phyloP scores from a whole-genome alignment of 768 basidiomycete genomes.

The Suillus placidus region DNA sequence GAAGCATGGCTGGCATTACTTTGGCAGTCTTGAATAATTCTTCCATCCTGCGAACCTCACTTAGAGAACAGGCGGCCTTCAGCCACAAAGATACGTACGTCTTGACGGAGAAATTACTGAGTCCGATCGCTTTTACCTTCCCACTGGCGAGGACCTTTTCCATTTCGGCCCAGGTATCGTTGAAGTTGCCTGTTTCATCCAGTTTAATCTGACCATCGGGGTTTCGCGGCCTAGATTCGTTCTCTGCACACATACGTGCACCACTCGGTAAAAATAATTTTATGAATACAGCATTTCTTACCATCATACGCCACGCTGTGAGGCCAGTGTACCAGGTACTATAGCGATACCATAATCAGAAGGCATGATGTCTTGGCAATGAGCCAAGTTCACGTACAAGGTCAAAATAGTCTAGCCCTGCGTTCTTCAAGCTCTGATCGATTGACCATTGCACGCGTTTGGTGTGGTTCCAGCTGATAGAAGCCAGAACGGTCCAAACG shows the following conservation, averaged over 20 bases:
- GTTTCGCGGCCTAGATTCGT: constrained; percentile 19
- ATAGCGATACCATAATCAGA: constrained; percentile 28
- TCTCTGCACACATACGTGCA: background rate
- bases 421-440: constrained; percentile 41
- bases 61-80: background rate
- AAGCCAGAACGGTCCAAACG: background rate
- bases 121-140: constrained; percentile 34
- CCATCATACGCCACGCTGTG: constrained; percentile 23
- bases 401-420: constrained; percentile 52
- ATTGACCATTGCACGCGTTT: constrained; percentile 44
- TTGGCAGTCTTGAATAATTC: constrained; percentile 26
- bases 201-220: constrained; percentile 20
- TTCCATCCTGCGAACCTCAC: constrained; percentile 17
- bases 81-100: constrained; percentile 15
- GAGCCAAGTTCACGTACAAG: constrained; percentile 28
- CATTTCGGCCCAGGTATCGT: constrained; percentile 34
- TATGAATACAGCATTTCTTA: background rate
- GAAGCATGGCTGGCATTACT: constrained; percentile 37
- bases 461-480: constrained; percentile 25
- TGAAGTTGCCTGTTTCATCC: constrained; percentile 23
- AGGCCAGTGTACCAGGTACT: constrained; percentile 46
- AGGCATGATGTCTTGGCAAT: constrained; percentile 19
- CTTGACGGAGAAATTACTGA: constrained; percentile 40
- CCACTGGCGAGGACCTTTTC: constrained; percentile 21
- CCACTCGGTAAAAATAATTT: background rate